Percentiles rank a stretch among this genome's conserved stretches.
These are phyloP conservation scores for Chlamydomonas asymmetrica DNA, from an alignment of 139 green algal species.

Conservation along the genomic window DNA sequence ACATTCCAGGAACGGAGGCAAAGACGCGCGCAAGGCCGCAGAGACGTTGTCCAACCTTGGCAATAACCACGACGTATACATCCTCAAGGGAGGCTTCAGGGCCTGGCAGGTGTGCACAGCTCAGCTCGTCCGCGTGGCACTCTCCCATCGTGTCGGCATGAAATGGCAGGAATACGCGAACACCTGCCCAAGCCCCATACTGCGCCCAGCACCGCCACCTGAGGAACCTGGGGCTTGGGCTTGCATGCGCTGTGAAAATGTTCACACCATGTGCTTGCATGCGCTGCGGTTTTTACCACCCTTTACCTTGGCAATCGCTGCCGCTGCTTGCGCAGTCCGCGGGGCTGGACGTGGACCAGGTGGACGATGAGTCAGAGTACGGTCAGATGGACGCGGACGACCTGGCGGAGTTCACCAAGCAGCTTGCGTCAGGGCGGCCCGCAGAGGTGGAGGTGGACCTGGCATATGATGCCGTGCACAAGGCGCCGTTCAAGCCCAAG, in stretches of 20 bases:
- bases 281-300: background rate
- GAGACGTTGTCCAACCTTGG: slow-evolving; percentile 9
- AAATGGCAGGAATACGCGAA: no score
- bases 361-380: background rate
- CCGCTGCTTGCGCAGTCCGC: background rate
- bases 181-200: no score
- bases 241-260: background rate
- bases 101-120: slow-evolving; percentile 33
- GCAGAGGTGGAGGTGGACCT: slow-evolving; percentile 16
- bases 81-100: slow-evolving; percentile 24
- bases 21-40: slow-evolving; percentile 6
- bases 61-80: slow-evolving; percentile 21
- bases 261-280: background rate
- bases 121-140: no score
- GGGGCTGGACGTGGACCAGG: background rate
- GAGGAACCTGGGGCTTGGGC: background rate
- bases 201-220: background rate
- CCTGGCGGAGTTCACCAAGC: background rate
- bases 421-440: background rate
- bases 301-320: background rate
- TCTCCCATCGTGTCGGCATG: no score
- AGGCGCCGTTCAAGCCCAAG: slow-evolving; percentile 33
- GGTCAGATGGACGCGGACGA: background rate
- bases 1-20: slow-evolving; percentile 1
- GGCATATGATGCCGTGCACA: background rate